Evolutionary conservation across 2,329 filamentous ascomycete genomes (phyloP).

Genomic region (Colletotrichum truncatum): DNA sequence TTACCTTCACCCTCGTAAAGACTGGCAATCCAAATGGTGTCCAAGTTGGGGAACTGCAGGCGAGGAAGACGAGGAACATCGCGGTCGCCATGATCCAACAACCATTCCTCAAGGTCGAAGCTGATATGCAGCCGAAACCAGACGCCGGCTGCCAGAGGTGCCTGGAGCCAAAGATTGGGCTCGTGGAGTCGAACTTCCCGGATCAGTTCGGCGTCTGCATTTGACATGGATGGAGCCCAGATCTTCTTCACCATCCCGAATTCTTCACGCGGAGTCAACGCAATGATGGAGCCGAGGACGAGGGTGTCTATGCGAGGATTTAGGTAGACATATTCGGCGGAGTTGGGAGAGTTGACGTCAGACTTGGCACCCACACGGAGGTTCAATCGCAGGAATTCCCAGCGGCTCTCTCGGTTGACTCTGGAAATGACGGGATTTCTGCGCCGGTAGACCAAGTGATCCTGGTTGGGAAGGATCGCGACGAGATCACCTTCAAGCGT

Average conservation of each 20-base stretch:
- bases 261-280: not conserved
- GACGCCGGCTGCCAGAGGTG: not conserved
- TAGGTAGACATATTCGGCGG: not conserved
- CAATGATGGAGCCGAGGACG: not conserved
- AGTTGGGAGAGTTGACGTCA: too few relatives aligned
- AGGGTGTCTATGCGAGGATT: constrained; percentile 6
- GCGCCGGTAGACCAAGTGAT: not conserved
- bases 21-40: not conserved
- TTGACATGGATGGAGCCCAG: not conserved
- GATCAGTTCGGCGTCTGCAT: not conserved
- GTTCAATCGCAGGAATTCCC: not conserved
- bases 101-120: not conserved
- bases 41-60: not conserved
- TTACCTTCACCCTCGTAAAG: too few relatives aligned
- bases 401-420: constrained; percentile 8
- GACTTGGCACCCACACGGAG: not conserved
- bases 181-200: not conserved
- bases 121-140: not conserved
- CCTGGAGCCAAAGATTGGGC: not conserved
- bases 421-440: not conserved
- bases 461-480: not conserved
- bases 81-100: not conserved
- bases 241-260: too few relatives aligned
- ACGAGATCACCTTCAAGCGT: constrained; percentile 2
- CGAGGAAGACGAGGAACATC: not conserved